Base-by-base conservation (phyloP, 768 basidiomycete genomes). In the Nidularia sp. region DNA sequence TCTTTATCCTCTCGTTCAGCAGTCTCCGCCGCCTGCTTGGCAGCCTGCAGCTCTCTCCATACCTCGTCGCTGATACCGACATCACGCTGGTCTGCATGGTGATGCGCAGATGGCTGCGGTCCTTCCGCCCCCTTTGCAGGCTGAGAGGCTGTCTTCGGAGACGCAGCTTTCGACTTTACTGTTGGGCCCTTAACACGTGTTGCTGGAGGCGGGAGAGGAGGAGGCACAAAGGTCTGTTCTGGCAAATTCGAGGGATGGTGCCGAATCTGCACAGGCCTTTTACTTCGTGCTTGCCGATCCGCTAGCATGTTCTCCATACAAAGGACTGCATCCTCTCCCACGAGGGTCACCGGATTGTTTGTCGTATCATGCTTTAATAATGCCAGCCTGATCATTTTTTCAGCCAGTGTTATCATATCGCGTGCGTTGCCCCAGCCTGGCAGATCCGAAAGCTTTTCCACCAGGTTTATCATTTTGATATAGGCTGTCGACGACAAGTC, bases 361-460 rank as follows among this genome's bases (percentile, higher is more conserved):
- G 60, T 51, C 5, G 53, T 50, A 8, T 51, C 55, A 6, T 48
- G 48, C 8, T 56, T 56, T 32, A 62, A 47, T 32, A 60, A 56
- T 6, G 66, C 59, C 45, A 78, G 70, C 0, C 69, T 64, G 8
- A 73, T 63, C 68, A 88, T 74, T 43, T 71, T 63, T 58, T 77
- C 79, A 0, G 79, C 64, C 4, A 85, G 65, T 0, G 78, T 79
- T 48, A 78, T 69, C 61, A 86, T 72, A 55, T 88, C 86, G 5
- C 85, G 75, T 2, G 85, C 86, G 47, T 88, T 88, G 10, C 85
- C 86, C 86, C 86, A 88, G 1, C 78, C 77, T 3, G 72, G 68
- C 0, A 85, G 64, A 7, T 53, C 39, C 6, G 78, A 69, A 55
- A 86, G 67, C 10, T 73, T 53, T 5, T 62, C 51, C 50, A 86